phyloP scores from a whole-genome alignment of 2,329 filamentous ascomycete genomes.

The Sporothrix schenckii region DNA sequence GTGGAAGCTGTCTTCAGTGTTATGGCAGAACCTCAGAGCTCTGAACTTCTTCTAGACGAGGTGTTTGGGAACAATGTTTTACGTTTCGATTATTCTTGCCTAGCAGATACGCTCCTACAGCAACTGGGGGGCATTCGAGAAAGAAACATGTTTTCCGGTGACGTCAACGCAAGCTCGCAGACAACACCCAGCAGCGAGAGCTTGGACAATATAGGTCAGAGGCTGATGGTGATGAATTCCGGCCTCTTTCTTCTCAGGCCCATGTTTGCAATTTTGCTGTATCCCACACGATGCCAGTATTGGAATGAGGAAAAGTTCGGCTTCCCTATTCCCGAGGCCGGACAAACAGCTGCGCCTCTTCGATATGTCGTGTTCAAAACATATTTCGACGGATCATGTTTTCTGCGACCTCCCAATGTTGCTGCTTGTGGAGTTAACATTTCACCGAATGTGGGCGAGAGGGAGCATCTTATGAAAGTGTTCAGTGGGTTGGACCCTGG shows the following conservation, averaged over 20 bases:
- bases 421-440: not conserved
- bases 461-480: constrained; percentile 37
- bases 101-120: constrained; percentile 38
- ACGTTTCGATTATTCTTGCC: constrained; percentile 40
- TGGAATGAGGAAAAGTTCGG: constrained; percentile 41
- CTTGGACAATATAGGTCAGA: constrained; percentile 42
- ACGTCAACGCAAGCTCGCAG: constrained; percentile 34
- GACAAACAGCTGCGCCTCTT: constrained; percentile 36
- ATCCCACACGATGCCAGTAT: constrained; percentile 44
- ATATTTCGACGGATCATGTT: constrained; percentile 30
- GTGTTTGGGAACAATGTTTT: constrained; percentile 40
- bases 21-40: constrained; percentile 33
- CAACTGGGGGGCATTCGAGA: constrained; percentile 34
- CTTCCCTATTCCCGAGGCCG: constrained; percentile 26
- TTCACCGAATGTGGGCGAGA: not conserved
- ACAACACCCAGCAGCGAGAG: not conserved
- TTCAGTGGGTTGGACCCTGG: constrained; percentile 43
- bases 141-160: constrained; percentile 39
- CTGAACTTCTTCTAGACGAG: constrained; percentile 8
- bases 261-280: constrained; percentile 47
- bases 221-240: constrained; percentile 44
- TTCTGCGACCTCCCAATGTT: constrained; percentile 33
- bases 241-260: constrained; percentile 44
- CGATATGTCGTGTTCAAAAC: constrained; percentile 47
- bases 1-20: constrained; percentile 39